A percentile compares a stretch with the other conserved stretches of the same genome.
These are phyloP conservation scores for Lecanicillium sp. DNA, from an alignment of 2,329 filamentous ascomycete species.

Conservation along the genomic window DNA sequence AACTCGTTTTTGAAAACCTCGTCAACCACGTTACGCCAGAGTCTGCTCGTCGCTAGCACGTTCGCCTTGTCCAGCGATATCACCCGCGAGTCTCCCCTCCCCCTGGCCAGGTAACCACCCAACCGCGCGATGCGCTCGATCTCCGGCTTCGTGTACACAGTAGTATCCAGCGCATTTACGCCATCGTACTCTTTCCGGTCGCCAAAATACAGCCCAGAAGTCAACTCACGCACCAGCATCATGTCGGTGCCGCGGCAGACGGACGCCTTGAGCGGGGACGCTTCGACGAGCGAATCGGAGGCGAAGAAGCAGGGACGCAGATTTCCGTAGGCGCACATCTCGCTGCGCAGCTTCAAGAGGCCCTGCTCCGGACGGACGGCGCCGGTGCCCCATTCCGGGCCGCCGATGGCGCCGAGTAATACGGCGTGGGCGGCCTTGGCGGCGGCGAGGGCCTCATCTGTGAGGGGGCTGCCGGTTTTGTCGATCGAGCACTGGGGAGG, in stretches of 20 bases:
- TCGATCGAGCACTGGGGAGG: conserved; percentile 74
- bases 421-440: conserved; percentile 85
- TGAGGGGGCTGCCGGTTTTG: conserved; percentile 69
- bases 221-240: conserved; percentile 86
- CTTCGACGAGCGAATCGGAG: conserved; percentile 74
- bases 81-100: conserved; percentile 62
- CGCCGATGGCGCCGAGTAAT: conserved; percentile 87
- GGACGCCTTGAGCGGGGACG: conserved; percentile 79
- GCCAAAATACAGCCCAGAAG: conserved; percentile 92
- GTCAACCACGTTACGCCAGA: conserved; percentile 83
- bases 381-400: conserved; percentile 93
- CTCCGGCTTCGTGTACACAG: conserved; percentile 78
- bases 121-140: conserved; percentile 83
- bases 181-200: conserved; percentile 76
- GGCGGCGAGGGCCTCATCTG: conserved; percentile 73
- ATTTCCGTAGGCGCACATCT: conserved; percentile 92
- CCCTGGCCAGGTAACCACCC: conserved; percentile 73
- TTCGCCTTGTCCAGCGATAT: conserved; percentile 95
- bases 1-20: conserved; percentile 87
- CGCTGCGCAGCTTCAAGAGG: conserved; percentile 83
- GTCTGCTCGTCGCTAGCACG: conserved; percentile 79
- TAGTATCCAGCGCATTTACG: conserved; percentile 72
- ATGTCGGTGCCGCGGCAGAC: conserved; percentile 86
- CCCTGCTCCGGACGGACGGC: conserved; percentile 87
- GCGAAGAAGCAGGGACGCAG: conserved; percentile 94